Conservation (phyloP, 306 rosid genomes). For the Castanopsis chinensis region DNA sequence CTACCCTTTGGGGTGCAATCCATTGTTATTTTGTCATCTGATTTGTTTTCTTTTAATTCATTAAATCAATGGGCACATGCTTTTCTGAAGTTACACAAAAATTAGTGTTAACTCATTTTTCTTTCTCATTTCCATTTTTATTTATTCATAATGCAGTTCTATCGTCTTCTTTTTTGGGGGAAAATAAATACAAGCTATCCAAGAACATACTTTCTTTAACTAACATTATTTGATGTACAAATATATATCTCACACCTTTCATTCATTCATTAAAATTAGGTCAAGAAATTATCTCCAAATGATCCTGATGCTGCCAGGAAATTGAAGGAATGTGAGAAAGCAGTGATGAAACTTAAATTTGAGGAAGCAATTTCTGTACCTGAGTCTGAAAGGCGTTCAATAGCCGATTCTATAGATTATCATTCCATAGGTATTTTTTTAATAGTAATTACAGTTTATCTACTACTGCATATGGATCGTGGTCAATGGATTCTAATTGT, state of each 20-base stretch:
- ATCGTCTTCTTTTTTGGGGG: background rate
- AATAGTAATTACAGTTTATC: slow-evolving; percentile 9
- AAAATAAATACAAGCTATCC: background rate
- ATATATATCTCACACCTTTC: slow-evolving; percentile 7
- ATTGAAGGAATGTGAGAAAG: slow-evolving; percentile 97
- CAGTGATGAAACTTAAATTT: slow-evolving; percentile 88
- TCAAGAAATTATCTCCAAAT: slow-evolving; percentile 81
- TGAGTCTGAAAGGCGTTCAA: slow-evolving; percentile 53
- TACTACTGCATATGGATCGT: background rate
- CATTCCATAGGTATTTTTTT: slow-evolving; percentile 65
- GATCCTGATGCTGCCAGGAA: slow-evolving; percentile 89
- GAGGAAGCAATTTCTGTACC: slow-evolving; percentile 91
- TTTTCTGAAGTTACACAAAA: background rate
- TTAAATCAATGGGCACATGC: background rate
- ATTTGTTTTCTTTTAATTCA: background rate
- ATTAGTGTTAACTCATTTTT: background rate
- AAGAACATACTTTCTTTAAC: background rate
- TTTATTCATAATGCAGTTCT: background rate
- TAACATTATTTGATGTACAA: background rate
- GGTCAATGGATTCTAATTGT: background rate
- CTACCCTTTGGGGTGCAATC: background rate
- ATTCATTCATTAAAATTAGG: slow-evolving; percentile 50
- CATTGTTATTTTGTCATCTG: background rate
- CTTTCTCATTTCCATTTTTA: background rate
- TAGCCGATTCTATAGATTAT: slow-evolving; percentile 71